phyloP scores from a whole-genome alignment of 805 yeast species.

The Saccharomycopsis sp. region DNA sequence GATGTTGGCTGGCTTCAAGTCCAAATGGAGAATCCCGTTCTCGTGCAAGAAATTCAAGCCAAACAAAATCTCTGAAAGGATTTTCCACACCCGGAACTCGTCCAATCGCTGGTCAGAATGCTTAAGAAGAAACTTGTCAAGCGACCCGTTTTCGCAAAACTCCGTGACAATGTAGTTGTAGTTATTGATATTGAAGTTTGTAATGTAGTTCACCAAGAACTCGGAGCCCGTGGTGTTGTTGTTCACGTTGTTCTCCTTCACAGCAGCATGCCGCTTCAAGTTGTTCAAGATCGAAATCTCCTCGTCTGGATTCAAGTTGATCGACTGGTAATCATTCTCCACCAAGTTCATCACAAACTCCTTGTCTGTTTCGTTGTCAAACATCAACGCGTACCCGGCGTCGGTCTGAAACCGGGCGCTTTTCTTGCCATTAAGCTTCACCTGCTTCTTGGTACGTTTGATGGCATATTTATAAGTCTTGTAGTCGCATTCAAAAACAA shows the following conservation, averaged over 20 bases:
- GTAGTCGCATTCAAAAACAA: conserved; percentile 74
- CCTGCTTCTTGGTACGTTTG: conserved; percentile 57
- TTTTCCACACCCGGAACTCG: conserved; percentile 98
- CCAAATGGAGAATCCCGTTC: conserved; percentile 70
- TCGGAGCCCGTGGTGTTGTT: conserved; percentile 15
- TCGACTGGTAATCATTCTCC: neutral
- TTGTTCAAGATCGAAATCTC: conserved; percentile 30
- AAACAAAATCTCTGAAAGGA: conserved; percentile 71
- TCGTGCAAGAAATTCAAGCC: conserved; percentile 79
- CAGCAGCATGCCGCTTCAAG: conserved; percentile 23
- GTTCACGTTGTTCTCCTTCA: too few relatives aligned
- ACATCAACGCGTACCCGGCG: conserved; percentile 8
- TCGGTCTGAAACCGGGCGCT: conserved; percentile 4
- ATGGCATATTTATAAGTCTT: conserved; percentile 65
- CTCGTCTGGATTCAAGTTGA: conserved; percentile 22
- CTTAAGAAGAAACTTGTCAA: conserved; percentile 71
- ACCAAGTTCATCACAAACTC: conserved; percentile 10
- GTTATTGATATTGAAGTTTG: conserved; percentile 13
- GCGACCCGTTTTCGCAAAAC: conserved; percentile 88
- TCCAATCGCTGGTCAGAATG: conserved; percentile 52
- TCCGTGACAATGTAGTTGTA: conserved; percentile 78
- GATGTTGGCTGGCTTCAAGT: conserved; percentile 90
- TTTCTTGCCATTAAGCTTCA: conserved; percentile 1
- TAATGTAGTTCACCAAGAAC: conserved; percentile 16
- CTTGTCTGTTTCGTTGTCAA: conserved; percentile 7